These are phyloP conservation scores for Metschnikowia cubensis DNA, from an alignment of 805 yeast species.

Conservation along the genomic window DNA sequence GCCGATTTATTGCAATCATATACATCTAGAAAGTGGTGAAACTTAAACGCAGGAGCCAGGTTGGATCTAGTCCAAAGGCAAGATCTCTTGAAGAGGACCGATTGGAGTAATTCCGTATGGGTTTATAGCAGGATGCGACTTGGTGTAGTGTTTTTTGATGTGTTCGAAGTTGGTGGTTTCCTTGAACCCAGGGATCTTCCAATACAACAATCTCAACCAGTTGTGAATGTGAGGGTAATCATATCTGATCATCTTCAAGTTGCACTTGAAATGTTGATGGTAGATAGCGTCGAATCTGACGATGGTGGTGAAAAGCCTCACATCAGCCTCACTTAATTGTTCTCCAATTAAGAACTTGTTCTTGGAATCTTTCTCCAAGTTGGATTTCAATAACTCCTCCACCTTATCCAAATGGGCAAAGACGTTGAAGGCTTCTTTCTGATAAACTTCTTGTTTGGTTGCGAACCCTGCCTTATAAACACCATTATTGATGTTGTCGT, in stretches of 20 bases:
- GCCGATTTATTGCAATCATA: neutral
- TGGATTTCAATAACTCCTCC: conserved; percentile 53
- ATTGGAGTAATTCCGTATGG: conserved; percentile 80
- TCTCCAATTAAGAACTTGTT: conserved; percentile 50
- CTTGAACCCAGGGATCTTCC: conserved; percentile 69
- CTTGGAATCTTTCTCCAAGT: conserved; percentile 29
- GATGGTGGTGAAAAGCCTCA: conserved; percentile 82
- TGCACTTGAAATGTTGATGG: conserved; percentile 94
- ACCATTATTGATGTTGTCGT: conserved; percentile 84
- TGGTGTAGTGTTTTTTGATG: conserved; percentile 87
- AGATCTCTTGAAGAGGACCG: conserved; percentile 81
- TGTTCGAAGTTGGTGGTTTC: conserved; percentile 84
- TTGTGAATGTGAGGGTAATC: conserved; percentile 75
- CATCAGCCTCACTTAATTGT: conserved; percentile 82
- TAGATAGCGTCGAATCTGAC: conserved; percentile 90
- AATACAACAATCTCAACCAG: conserved; percentile 81
- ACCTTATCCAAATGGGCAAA: conserved; percentile 68
- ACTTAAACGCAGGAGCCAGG: neutral
- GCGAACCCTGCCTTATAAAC: conserved; percentile 94
- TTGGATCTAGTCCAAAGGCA: conserved; percentile 21
- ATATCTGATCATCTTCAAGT: conserved; percentile 70
- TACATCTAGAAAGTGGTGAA: neutral
- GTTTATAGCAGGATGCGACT: conserved; percentile 75
- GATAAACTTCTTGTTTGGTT: conserved; percentile 76
- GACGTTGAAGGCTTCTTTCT: conserved; percentile 56